Percentiles rank a stretch among this genome's conserved stretches.
Evolutionary conservation across 208 protist genomes (phyloP).

Genomic region (Wallacemonas rigidus): DNA sequence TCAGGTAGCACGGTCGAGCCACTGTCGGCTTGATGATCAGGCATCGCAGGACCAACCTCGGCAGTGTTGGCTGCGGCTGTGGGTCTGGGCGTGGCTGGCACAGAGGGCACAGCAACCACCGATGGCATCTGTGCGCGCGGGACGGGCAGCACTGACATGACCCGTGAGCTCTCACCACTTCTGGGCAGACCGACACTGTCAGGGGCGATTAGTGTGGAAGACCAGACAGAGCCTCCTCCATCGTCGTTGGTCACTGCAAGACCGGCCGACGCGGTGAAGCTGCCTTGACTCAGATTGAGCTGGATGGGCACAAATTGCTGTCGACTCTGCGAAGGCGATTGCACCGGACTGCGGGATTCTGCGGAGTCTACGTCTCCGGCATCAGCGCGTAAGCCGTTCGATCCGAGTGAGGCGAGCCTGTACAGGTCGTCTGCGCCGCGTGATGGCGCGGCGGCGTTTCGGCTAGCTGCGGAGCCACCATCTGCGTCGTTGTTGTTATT

Average conservation of each 20-base stretch:
- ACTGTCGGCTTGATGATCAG: neutral
- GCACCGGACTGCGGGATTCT: neutral
- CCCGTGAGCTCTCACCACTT: neutral
- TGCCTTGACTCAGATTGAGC: conserved; percentile 10
- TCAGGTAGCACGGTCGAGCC: conserved; percentile 3
- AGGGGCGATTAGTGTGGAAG: neutral
- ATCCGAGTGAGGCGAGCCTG: conserved; percentile 4
- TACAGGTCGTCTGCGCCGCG: neutral
- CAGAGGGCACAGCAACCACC: neutral
- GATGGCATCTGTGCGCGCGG: neutral
- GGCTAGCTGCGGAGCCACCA: neutral
- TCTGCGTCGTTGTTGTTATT: neutral
- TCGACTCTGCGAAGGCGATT: conserved; percentile 3
- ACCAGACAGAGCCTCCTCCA: neutral
- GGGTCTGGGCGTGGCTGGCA: neutral
- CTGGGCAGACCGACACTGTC: neutral
- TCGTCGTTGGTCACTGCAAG: neutral
- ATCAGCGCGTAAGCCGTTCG: neutral
- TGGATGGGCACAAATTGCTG: conserved; percentile 19
- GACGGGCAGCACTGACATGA: neutral
- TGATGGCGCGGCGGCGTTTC: neutral
- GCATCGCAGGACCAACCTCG: neutral
- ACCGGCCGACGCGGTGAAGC: conserved; percentile 3
- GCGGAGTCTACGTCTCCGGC: neutral
- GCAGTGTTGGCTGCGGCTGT: neutral